Evolutionary conservation across 1,139 yeast genomes (phyloP).

Genomic region (Diutina mesorugosa): DNA sequence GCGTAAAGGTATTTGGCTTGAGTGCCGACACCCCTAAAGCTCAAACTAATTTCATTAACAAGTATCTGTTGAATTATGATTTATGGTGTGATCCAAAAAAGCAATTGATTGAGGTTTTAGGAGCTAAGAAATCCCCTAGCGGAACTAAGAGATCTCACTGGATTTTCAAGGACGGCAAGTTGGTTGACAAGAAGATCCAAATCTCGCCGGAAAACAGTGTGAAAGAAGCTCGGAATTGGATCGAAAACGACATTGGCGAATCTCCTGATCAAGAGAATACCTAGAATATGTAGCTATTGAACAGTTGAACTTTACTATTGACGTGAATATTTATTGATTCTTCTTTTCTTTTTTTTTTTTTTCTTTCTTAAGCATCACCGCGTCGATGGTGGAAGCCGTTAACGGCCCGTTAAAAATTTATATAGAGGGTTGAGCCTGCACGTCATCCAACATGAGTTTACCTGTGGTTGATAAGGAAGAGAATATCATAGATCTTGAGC

Average conservation of each 20-base stretch:
- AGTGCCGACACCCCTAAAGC: conserved; percentile 67
- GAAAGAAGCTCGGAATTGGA: not conserved
- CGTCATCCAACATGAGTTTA: not conserved
- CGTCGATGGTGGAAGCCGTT: not conserved
- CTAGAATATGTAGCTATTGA: not conserved
- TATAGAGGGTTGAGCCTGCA: not conserved
- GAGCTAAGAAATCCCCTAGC: conserved; percentile 70
- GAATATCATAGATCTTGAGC: not conserved
- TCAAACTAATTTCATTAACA: conserved; percentile 62
- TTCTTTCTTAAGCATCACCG: not conserved
- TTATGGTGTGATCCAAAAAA: conserved; percentile 67
- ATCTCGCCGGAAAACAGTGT: conserved; percentile 51
- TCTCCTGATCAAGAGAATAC: not conserved
- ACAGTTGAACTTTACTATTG: too few relatives aligned
- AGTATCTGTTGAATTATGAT: conserved; percentile 61
- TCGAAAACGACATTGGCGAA: not conserved
- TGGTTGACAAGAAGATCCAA: conserved; percentile 49
- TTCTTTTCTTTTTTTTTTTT: too few relatives aligned
- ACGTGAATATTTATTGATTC: too few relatives aligned
- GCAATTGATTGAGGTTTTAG: conserved; percentile 57
- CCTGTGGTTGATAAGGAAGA: conserved; percentile 1
- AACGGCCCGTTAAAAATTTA: conserved; percentile 1
- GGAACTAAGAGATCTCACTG: conserved; percentile 85
- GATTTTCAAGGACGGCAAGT: conserved; percentile 70
- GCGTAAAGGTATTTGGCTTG: conserved; percentile 46